Base-by-base conservation (phyloP, 805 yeast genomes). In the Metschnikowia lochheadii region DNA sequence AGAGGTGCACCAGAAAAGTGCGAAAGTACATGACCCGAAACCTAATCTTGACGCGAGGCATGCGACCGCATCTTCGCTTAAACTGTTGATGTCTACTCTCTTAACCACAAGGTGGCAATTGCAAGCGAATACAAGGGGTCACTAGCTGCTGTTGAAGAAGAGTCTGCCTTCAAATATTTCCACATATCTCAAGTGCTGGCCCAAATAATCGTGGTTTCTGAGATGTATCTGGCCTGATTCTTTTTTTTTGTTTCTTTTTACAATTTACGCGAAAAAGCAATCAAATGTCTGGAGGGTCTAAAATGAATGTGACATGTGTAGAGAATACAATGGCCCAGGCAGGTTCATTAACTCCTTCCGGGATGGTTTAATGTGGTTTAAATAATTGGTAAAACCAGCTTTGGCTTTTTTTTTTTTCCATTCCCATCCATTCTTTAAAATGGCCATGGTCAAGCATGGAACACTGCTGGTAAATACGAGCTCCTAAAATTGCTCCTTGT, bases 251-350 rank as follows among this genome's bases (percentile, higher is more conserved):
- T 18, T 42, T 34, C 21, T 42, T 34, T 33, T 33, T 32, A 41
- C 36, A 32, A 14, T 33, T 31, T 32, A 42, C 38, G 45, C 37
- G 45, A 42, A 42, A 42, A 42, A 42, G 45, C 45, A 42, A 42
- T 42, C 20, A 42, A 42, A 20, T 38, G 11, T 42, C 20, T 42
- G 38, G 38, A 42, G 43, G 21, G n/a, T 15, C 43, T 15, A 21
- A 29, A 21, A 33, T 11, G 10, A 15, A 32, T 31, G 29, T 31
- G 17, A 7, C 38, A 14, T 20, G 6, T 20, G 31, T 32, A 21
- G 17, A 33, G 32, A 15, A 33, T 7, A 5, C 7, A 7, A 33
- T n/a, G 32, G 45, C 37, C 29, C 6, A 20, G 31, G 3, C 45
- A 7, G 18, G 26, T n/a, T n/a, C 14, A n/a, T n/a, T 13, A 5